phyloP scores from a whole-genome alignment of 192 early-diverging fungal genomes.

The Coemansia sp. region DNA sequence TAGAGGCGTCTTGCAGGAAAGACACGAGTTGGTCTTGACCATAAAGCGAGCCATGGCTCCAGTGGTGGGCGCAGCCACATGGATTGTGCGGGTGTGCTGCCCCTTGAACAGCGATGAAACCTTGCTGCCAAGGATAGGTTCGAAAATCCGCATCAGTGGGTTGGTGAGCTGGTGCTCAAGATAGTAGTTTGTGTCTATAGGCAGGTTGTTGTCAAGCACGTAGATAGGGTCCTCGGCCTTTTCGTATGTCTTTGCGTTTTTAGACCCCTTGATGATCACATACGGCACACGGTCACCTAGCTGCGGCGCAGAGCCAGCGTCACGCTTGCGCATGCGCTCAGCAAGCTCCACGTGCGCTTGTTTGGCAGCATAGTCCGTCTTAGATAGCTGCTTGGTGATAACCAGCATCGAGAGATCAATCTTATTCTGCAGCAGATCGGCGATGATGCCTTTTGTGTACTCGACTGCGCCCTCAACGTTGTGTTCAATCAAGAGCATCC shows the following conservation, averaged over 20 bases:
- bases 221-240: constrained; percentile 98
- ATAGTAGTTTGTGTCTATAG: constrained; percentile 96
- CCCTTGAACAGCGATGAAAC: constrained; percentile 74
- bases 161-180: constrained; percentile 95
- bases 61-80: constrained; percentile 77
- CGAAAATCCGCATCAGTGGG: constrained; percentile 90
- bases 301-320: constrained; percentile 93
- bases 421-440: constrained; percentile 95
- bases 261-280: constrained; percentile 87
- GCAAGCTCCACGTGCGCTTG: constrained; percentile 97
- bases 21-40: constrained; percentile 83
- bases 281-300: constrained; percentile 97
- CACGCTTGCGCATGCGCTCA: constrained; percentile 91
- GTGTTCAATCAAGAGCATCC: constrained; percentile 86
- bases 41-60: constrained; percentile 95
- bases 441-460: constrained; percentile 83
- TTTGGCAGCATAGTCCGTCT: constrained; percentile 91
- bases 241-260: constrained; percentile 88
- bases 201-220: constrained; percentile 97
- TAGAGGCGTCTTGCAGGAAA: constrained; percentile 88
- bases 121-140: constrained; percentile 92
- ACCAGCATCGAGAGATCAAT: constrained; percentile 95
- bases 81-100: constrained; percentile 74
- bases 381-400: constrained; percentile 92
- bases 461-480: constrained; percentile 81